phyloP scores from a whole-genome alignment of 306 rosid species.

The Begonia masoniana region DNA sequence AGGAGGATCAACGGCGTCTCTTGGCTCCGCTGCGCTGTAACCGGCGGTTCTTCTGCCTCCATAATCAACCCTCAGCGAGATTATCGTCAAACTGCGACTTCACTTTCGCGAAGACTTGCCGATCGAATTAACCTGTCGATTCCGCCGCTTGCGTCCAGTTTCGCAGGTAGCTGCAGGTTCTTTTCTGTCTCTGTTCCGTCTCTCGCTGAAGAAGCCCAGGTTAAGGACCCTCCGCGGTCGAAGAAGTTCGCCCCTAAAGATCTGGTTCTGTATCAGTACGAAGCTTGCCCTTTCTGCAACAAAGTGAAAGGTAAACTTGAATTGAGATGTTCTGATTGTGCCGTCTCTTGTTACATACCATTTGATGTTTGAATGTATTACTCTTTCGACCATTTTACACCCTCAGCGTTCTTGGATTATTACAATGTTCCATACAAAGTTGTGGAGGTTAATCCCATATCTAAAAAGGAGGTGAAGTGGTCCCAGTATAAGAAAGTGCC shows the following conservation, averaged over 20 bases:
- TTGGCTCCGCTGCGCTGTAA: too few species aligned
- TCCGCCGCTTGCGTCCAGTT: slow-evolving; percentile 9
- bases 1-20: too few species aligned
- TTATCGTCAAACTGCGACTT: slow-evolving; percentile 13
- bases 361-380: too few species aligned
- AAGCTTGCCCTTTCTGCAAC: slow-evolving; percentile 95
- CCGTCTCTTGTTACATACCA: too few species aligned
- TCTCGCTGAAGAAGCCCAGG: slow-evolving; percentile 16
- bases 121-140: slow-evolving; percentile 16
- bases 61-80: slow-evolving; percentile 1
- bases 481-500: slow-evolving; percentile 94
- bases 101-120: slow-evolving; percentile 10
- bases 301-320: slow-evolving; percentile 57
- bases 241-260: slow-evolving; percentile 37
- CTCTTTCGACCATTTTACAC: not conserved
- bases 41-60: too few species aligned
- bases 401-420: slow-evolving; percentile 73
- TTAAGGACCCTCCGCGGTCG: slow-evolving; percentile 5
- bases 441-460: slow-evolving; percentile 85
- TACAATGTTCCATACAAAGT: slow-evolving; percentile 45
- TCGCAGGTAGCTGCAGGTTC: slow-evolving; percentile 12
- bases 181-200: slow-evolving; percentile 34
- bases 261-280: slow-evolving; percentile 71
- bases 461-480: slow-evolving; percentile 88
- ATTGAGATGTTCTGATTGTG: too few species aligned